Base-by-base conservation (phyloP, 179 eudicot genomes). In the Heliamphora pulchella region DNA sequence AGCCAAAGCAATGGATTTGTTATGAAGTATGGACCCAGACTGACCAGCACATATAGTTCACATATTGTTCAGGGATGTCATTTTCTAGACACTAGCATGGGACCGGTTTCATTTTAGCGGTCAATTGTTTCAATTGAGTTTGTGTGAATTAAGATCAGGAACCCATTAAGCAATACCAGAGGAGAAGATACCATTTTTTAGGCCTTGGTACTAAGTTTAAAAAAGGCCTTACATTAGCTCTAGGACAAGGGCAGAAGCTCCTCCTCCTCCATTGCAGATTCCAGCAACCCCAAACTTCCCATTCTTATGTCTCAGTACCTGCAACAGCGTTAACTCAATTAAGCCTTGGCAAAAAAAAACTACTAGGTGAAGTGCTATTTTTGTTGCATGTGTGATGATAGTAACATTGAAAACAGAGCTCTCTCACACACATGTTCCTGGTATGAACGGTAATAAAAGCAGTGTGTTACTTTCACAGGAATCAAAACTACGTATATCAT, bases 241-340 rank as follows among this genome's bases (percentile, higher is more conserved):
- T 61, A 93, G 78, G 74, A 92, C 94, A 53, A 94, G 87, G 22
- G 98, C 91, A 66, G 98, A 94, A 65, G 98, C 94, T 78, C 98
- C 98, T 79, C 98, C 98, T 78, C 98, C 98, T 44, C 98, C 98
- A 85, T 94, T 94, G 91, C 98, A 94, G 59, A 94, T 86, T 44
- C 91, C 97, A 84, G 91, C 98, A 74, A 87, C 92, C 9, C 97
- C 98, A 82, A 79, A 82, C 79, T 81, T 92, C 64, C 93, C 98
- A 77, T 87, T 90, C 74, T 80, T 91, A 72, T 89, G 87, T 76
- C 91, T 88, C 78, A 94, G 84, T 69, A 91, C 97, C 98, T 92
- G 87, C 74, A 84, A 74, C 66, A 83, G 5, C 77, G 68, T 44
- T 69, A 67, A 39, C 31, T 63, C 62, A 44, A 78, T 59, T 78